A percentile compares a stretch with the other conserved stretches of the same genome.
These are phyloP conservation scores for Xerocomellus intermedius DNA, from an alignment of 768 basidiomycete species.

Conservation along the genomic window DNA sequence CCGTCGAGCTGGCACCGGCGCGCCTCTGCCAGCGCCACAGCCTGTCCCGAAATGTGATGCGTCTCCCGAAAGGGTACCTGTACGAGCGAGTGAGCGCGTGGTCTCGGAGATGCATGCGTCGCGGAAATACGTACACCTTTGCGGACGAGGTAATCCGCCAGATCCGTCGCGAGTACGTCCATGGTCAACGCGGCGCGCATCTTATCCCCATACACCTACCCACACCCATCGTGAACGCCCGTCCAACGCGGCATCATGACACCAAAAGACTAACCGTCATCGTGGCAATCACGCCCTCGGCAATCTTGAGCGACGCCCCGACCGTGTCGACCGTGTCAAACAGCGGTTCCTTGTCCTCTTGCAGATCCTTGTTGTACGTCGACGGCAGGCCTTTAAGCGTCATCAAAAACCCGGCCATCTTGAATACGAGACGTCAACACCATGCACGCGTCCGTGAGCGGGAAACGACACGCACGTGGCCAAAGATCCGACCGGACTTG, in stretches of 20 bases:
- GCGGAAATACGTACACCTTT: conserved; percentile 73
- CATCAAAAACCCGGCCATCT: conserved; percentile 99
- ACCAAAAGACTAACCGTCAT: conserved; percentile 57
- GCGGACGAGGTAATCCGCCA: conserved; percentile 97
- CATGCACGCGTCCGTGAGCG: not conserved
- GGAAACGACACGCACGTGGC: conserved; percentile 55
- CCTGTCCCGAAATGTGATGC: conserved; percentile 95
- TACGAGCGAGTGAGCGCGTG: not conserved
- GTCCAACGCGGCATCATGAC: not conserved
- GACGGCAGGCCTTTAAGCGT: conserved; percentile 96
- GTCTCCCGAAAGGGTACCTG: conserved; percentile 99
- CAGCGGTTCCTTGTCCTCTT: conserved; percentile 97
- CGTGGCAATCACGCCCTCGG: conserved; percentile 92
- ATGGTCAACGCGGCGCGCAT: conserved; percentile 91
- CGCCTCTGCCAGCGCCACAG: conserved; percentile 91
- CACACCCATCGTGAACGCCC: not conserved
- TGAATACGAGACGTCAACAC: not conserved
- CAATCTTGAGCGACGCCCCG: conserved; percentile 84
- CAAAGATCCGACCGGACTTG: conserved; percentile 93
- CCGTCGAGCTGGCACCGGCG: conserved; percentile 78
- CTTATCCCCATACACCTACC: conserved; percentile 84
- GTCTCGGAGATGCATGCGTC: not conserved
- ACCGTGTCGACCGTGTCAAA: conserved; percentile 93
- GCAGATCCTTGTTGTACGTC: conserved; percentile 99
- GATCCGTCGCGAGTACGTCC: conserved; percentile 98